Evolutionary conservation across 352 stramenopile species (phyloP).

Genomic region (Globisporangium echinulatum): DNA sequence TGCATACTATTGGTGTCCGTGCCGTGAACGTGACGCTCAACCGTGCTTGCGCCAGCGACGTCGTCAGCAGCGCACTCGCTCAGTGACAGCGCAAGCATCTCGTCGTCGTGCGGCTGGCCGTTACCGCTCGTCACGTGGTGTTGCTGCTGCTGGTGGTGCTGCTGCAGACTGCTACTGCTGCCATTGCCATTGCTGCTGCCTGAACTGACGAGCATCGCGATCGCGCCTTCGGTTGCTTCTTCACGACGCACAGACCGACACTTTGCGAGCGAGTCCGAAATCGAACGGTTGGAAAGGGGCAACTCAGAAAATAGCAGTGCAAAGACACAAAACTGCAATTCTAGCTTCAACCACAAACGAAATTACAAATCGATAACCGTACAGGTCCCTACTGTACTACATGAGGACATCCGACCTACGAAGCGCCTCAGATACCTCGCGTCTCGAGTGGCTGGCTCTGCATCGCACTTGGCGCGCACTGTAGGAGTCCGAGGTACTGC

Average conservation of each 20-base stretch:
- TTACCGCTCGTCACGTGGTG: not conserved
- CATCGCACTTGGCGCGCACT: slow-evolving; percentile 2
- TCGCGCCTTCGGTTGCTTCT: slow-evolving; percentile 10
- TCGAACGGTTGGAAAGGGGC: slow-evolving; percentile 5
- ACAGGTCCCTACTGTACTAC: not conserved
- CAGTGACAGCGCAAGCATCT: slow-evolving; percentile 37
- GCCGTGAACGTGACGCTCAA: not conserved
- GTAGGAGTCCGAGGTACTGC: slow-evolving; percentile 13
- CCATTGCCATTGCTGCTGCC: not conserved
- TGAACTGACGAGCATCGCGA: not conserved
- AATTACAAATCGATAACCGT: not conserved
- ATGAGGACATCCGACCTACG: not conserved
- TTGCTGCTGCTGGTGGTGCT: not conserved
- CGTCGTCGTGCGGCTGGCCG: slow-evolving; percentile 17
- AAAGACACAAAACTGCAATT: not conserved
- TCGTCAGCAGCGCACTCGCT: slow-evolving; percentile 23
- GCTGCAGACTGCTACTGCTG: slow-evolving; percentile 2
- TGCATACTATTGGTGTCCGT: not conserved
- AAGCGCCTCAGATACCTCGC: not conserved
- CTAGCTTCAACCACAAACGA: not conserved
- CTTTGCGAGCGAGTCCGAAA: not conserved
- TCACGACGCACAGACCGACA: not conserved
- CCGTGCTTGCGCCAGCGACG: not conserved
- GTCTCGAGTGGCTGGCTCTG: not conserved
- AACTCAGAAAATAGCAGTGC: not conserved